Base-by-base conservation (phyloP, 768 basidiomycete species). In the Kwoniella dejecticola region DNA sequence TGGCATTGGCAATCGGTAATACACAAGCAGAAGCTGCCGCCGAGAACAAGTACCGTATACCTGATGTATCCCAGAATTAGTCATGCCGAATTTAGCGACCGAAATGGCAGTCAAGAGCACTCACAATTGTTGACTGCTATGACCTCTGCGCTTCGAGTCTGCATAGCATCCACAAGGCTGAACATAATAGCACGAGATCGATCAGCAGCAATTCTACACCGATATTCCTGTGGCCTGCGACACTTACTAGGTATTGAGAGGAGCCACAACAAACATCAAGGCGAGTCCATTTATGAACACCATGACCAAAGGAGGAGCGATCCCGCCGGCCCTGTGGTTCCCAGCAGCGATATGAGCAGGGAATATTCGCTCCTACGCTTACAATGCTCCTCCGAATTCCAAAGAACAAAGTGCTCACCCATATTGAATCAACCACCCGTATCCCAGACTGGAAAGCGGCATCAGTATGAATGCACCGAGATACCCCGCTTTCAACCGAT, bases 91-190 rank as follows among this genome's bases (percentile, higher is more conserved):
- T n/a, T n/a, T n/a, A n/a, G n/a, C n/a, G n/a, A n/a, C n/a, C n/a
- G n/a, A n/a, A n/a, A n/a, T n/a, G n/a, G n/a, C n/a, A n/a, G 13
- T 21, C 1, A 13, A 29, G 17, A 26, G 6, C 13, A 42, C 70
- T 49, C 40, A 73, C 69, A 78, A 42, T 78, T 81, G 64, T 79
- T 79, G 4, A 76, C 70, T 4, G 79, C 80, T 30, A 80, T 79
- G 7, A 69, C 70, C 44, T 74, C 70, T 19, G 75, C 67, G 52
- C 67, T 63, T 26, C 74, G 53, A 29, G 59, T 64, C 41, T 71
- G 69, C 63, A 72, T 76, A 5, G 54, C 29, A 54, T 77, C 76
- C 7, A 77, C 67, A 11, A 62, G 21, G 23, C 60, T 62, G 46
- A 5, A 15, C 41, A 40, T 15, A 33, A 17, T 11, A 44, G 3